Base-by-base conservation (phyloP, 176 grass and related monocot genomes). In the Oryza longistaminata region DNA sequence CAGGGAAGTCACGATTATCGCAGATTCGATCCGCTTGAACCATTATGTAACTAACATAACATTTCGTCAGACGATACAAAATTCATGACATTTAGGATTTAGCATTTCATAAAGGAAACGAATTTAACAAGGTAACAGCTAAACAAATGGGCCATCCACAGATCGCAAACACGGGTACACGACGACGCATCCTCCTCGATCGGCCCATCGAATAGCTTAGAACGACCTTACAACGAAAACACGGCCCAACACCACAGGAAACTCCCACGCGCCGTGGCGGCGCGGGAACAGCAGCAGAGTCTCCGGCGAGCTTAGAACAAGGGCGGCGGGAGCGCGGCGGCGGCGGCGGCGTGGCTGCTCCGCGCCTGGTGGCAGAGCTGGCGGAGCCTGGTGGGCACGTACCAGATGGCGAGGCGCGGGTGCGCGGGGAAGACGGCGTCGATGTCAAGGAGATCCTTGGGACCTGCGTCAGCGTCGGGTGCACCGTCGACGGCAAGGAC, bases 361-460 rank as follows among this genome's bases (percentile, higher is more conserved):
- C 96, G 91, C 0, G 96, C 96, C 58, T 91, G 90, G 86, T 99
- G 97, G 82, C 97, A 99, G 74, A 99, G 89, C 88, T 99, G 97
- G 17, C 97, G 89, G 60, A 99, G 93, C 81, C 91, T 92, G 0
- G 97, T 96, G 37, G 96, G 96, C 12, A 99, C 96, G 81, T 99
- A 99, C 96, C 96, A 99, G 81, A 96, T 85, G 83, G 93, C 85
- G 78, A 99, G 96, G 0, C 88, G 88, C 13, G 96, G 97, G 84
- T 99, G 97, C 17, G 93, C 92, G 78, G 87, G 90, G 91, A 99
- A 99, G 88, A 99, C 97, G 71, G 91, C 97, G 77, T 99, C 97
- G 71, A 99, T 86, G 83, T 99, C 97, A 95, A 92, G 85, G 93
- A 95, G 87, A 95, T 95, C 53, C 79, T 95, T 3, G 93, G 93